Evolutionary conservation across 352 stramenopile species (phyloP), one percentile per base, ranked within the genome.

Genomic region (Pythium rhizo-oryzae): DNA sequence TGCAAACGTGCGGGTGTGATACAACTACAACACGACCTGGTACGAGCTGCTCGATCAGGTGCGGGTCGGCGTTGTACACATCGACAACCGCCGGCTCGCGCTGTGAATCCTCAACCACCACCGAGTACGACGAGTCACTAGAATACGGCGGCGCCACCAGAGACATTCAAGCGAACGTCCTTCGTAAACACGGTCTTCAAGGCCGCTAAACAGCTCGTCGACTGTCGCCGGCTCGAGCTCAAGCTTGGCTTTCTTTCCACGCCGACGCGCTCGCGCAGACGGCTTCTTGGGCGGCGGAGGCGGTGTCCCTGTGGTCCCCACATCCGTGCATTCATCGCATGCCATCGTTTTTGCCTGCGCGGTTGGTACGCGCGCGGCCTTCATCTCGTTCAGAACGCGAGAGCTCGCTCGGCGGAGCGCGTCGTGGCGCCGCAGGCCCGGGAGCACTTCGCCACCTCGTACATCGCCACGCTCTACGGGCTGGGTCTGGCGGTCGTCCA

Each of bases 61-160:
- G 7, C 8, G 33, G 13, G 3, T 15, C 6, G 2, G 37, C 35
- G 19, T 66, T 66, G 23, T 59, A 58, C 21, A 66, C 18, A 1
- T 49, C 59, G 11, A 66, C 13, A 11, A 43, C 21, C 6, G 59
- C 47, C 18, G 59, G 21, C 25, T 66, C 59, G 16, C 59, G 59
- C n/a, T 50, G 18, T 1, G 59, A 66, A 25, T 66, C 59, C 37
- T 66, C 50, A 16, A 66, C 49, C 7, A 66, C 19, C 13, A 66
- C 23, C n/a, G 33, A 28, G 18, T 53, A 24, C 13, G 50, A 59
- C 24, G 47, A 59, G 33, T 51, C 33, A 21, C 59, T 23, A 8
- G n/a, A n/a, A n/a, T n/a, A 28, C 8, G 50, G 49, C 1, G 21
- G 59, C n/a, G 59, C 21, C 1, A 66, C 59, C 4, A 66, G 8